Evolutionary conservation across 1,139 yeast genomes (phyloP), one percentile per base, ranked within the genome.

Genomic region (Blastobotrys persicus): DNA sequence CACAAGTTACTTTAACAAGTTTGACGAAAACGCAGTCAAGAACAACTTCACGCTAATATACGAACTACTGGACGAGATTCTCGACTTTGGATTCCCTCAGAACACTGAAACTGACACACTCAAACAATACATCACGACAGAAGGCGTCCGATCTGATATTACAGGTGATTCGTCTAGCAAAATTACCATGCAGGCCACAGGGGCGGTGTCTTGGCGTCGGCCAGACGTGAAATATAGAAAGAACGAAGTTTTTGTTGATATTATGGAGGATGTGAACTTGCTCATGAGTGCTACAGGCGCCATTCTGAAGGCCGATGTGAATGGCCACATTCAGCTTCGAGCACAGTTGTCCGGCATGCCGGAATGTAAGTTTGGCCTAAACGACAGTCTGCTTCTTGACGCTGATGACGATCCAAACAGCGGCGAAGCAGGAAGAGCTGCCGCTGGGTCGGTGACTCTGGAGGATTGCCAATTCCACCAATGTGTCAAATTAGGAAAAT

Each of bases 401-500:
- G 59, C 52, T 0, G 62, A 59, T 16, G 61, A 51, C 9, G 54
- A 49, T 13, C 55, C 50, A 12, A 50, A 48, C 4, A 48, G 49
- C 2, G 33, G 23, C 14, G 49, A 45, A 18, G 55, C 49, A n/a
- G 52, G 49, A 5, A 48, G 66, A 34, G 75, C 77, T 1, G 75
- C 76, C 2, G 73, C 77, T 0, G 78, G 80, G 1, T 70, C 76
- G 41, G 88, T 81, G 17, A 66, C 74, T 1, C 68, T 88, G 12
- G 88, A 84, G 58, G 95, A 88, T 64, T 83, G 88, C 59, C 88
- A 86, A 58, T 87, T 91, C 68, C 98, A 92, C 67, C 94, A 88
- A 59, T 85, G 95, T 66, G 96, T 88, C 32, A 77, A 85, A 49
- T 71, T 87, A 46, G 79, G 82, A 40, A 77, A 79, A 61, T 87